Percentiles rank a stretch among this genome's conserved stretches.
phyloP scores from a whole-genome alignment of 1,284 basidiomycete genomes.

The Trichosporon ovoides region DNA sequence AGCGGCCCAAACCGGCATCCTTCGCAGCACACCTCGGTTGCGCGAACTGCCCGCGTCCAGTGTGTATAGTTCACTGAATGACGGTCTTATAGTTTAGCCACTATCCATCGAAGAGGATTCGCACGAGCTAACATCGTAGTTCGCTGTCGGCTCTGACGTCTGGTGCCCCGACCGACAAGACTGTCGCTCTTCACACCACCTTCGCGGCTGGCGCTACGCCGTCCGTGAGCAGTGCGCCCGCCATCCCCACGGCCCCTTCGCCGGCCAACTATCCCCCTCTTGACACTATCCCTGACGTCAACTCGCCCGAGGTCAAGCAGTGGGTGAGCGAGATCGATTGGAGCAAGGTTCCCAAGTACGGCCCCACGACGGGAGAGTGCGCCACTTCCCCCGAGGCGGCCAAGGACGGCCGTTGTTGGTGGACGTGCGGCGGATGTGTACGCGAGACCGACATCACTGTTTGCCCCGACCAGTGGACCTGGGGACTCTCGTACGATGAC shows the following conservation, averaged over 20 bases:
- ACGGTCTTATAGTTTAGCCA: not conserved
- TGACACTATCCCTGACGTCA: constrained; percentile 61
- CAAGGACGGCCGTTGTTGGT: constrained; percentile 67
- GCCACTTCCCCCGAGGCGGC: constrained; percentile 59
- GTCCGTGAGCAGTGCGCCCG: constrained; percentile 47
- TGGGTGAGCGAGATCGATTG: constrained; percentile 60
- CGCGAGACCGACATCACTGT: constrained; percentile 64
- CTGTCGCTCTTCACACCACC: constrained; percentile 52
- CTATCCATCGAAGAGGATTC: not conserved
- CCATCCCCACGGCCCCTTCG: constrained; percentile 38
- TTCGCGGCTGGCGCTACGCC: constrained; percentile 39
- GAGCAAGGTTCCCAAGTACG: constrained; percentile 36
- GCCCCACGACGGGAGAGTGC: constrained; percentile 50
- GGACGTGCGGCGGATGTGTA: constrained; percentile 77
- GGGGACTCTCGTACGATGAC: constrained; percentile 51
- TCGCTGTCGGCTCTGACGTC: constrained; percentile 59
- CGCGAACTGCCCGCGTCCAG: no score
- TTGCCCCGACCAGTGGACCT: constrained; percentile 65
- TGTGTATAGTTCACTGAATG: no score
- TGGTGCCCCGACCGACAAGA: constrained; percentile 60
- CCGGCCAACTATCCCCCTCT: constrained; percentile 60
- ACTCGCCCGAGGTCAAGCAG: constrained; percentile 63
- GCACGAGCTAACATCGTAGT: constrained; percentile 17
- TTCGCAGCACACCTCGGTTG: no score
- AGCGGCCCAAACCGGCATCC: no score